Percentiles rank a stretch among this genome's conserved stretches.
phyloP scores from a whole-genome alignment of 108 stramenopile species.

The Nannochloropsis granulata region DNA sequence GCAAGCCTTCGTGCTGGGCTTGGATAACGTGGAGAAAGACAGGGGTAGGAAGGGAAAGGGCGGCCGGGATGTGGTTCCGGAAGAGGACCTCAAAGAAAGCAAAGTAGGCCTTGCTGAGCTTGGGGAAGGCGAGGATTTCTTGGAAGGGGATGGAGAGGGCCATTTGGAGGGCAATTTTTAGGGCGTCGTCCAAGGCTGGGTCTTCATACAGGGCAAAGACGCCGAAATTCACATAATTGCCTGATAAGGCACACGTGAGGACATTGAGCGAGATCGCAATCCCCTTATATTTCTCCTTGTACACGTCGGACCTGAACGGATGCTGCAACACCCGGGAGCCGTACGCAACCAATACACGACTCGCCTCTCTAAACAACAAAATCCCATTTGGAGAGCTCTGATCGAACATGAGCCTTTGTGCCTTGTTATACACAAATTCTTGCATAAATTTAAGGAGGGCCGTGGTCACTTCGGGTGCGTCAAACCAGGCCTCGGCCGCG shows the following conservation, averaged over 20 bases:
- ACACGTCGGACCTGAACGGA: constrained; percentile 39
- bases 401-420: constrained; percentile 90
- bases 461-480: constrained; percentile 80
- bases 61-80: constrained; percentile 67
- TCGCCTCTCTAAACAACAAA: constrained; percentile 78
- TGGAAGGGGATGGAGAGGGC: constrained; percentile 68
- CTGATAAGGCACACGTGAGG: constrained; percentile 76
- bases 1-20: constrained; percentile 79
- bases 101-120: constrained; percentile 83
- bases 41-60: constrained; percentile 61
- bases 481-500: constrained; percentile 77
- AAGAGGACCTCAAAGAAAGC: constrained; percentile 84
- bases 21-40: constrained; percentile 84
- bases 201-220: constrained; percentile 94
- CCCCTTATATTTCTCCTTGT: constrained; percentile 83
- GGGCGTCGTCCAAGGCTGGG: constrained; percentile 66
- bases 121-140: constrained; percentile 79
- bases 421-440: constrained; percentile 94
- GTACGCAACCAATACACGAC: constrained; percentile 80
- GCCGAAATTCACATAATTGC: constrained; percentile 92
- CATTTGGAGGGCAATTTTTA: constrained; percentile 73
- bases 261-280: constrained; percentile 65
- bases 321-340: constrained; percentile 50
- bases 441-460: constrained; percentile 82
- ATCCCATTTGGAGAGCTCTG: constrained; percentile 94